Percentiles rank a stretch among this genome's conserved stretches.
Conservation (phyloP, 2,329 filamentous ascomycete species). For the Alternaria triticimaculans region DNA sequence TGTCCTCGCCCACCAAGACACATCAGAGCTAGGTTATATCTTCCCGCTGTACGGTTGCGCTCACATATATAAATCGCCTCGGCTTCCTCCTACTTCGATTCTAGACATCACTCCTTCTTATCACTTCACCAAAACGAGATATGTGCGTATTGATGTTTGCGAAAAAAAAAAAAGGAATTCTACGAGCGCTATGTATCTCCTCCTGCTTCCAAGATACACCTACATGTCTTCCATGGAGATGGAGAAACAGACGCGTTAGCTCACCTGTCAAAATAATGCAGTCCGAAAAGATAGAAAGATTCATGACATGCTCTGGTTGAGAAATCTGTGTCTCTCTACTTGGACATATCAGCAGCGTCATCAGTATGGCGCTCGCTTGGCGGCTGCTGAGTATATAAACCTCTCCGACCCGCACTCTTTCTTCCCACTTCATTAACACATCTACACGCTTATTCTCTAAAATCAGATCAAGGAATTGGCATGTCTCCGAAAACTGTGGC, state of each 20-base stretch:
- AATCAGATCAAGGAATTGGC: too few relatives aligned
- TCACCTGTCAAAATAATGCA: background rate
- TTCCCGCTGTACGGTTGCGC: background rate
- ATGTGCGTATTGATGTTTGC: background rate
- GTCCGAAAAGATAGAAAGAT: background rate
- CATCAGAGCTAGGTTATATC: background rate
- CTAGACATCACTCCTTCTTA: background rate
- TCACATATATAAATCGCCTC: background rate
- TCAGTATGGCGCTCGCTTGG: background rate
- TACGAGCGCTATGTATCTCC: background rate
- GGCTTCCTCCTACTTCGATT: background rate
- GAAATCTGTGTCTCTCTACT: too few relatives aligned
- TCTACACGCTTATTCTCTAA: background rate
- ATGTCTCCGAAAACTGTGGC: rapidly evolving
- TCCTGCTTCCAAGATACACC: background rate
- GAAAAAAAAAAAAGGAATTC: background rate
- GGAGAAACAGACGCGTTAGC: background rate
- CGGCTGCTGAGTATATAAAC: background rate
- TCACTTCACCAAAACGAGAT: background rate
- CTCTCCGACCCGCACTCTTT: background rate
- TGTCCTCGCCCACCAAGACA: background rate
- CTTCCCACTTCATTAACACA: background rate
- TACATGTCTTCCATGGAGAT: background rate
- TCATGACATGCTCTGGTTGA: background rate
- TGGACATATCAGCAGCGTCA: too few relatives aligned